Evolutionary conservation across 2,329 filamentous ascomycete genomes (phyloP).

Genomic region (Fusarium luffae): DNA sequence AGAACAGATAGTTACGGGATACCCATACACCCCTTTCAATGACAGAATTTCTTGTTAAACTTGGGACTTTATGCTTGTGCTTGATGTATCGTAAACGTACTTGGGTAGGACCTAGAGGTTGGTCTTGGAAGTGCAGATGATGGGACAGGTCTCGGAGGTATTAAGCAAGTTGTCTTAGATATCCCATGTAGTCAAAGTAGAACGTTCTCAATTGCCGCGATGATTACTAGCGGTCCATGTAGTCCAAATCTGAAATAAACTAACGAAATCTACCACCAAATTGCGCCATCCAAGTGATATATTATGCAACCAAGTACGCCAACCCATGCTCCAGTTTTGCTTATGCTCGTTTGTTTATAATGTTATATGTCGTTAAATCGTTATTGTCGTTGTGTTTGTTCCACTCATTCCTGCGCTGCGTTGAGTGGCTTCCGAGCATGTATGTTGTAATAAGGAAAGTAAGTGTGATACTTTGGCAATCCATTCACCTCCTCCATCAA

Average conservation of each 20-base stretch:
- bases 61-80: too few relatives aligned
- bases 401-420: not conserved
- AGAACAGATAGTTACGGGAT: conserved; percentile 27
- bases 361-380: conserved; percentile 25
- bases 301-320: conserved; percentile 26
- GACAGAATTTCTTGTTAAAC: conserved; percentile 4
- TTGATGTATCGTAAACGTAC: too few relatives aligned
- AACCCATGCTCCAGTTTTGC: conserved; percentile 12
- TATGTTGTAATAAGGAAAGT: conserved; percentile 55
- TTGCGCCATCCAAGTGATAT: conserved; percentile 13
- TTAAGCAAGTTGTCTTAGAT: not conserved
- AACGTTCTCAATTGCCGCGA: not conserved
- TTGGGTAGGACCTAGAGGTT: too few relatives aligned
- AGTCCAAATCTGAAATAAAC: not conserved
- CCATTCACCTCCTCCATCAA: conserved; percentile 51
- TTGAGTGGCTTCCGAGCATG: conserved; percentile 53
- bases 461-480: conserved; percentile 52
- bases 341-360: conserved; percentile 8
- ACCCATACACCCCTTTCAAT: conserved; percentile 34
- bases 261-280: not conserved
- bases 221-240: not conserved
- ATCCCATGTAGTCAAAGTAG: not conserved
- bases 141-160: not conserved
- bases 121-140: not conserved
- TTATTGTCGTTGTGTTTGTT: conserved; percentile 8